These are phyloP conservation scores for Raffaelea arxii DNA, from an alignment of 2,329 filamentous ascomycete species.

Conservation along the genomic window DNA sequence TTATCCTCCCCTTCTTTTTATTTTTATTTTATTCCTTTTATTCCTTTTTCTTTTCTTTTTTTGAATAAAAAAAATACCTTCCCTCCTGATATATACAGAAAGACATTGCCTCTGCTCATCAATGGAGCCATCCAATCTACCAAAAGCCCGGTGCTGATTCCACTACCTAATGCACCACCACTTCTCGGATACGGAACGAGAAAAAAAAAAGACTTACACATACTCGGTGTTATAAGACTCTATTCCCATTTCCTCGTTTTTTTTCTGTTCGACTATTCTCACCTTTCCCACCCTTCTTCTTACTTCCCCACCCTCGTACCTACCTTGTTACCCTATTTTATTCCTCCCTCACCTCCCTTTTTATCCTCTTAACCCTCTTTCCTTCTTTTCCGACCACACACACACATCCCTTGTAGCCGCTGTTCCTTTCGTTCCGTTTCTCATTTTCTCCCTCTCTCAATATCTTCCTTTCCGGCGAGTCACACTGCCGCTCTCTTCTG, in stretches of 20 bases:
- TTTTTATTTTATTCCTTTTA: not conserved
- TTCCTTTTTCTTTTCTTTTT: not conserved
- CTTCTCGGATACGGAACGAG: not conserved
- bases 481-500: too few species aligned
- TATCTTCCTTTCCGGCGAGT: too few species aligned
- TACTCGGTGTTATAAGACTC: constrained; percentile 9
- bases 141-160: constrained; percentile 9
- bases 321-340: not conserved
- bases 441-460: not conserved
- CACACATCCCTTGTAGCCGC: not conserved
- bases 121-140: constrained; percentile 12
- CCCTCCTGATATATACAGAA: not conserved
- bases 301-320: not conserved
- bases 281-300: not conserved
- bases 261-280: constrained; percentile 3
- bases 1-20: too few species aligned
- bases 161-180: constrained; percentile 8
- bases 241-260: not conserved
- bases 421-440: not conserved
- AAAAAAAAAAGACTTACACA: not conserved
- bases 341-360: not conserved
- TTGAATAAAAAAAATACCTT: too few species aligned
- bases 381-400: not conserved
- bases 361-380: not conserved
- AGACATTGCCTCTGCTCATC: constrained; percentile 3